Percentiles rank a stretch among this genome's conserved stretches.
Evolutionary conservation across 2,329 filamentous ascomycete species (phyloP).

Genomic region (Coniochaeta hoffmannii): DNA sequence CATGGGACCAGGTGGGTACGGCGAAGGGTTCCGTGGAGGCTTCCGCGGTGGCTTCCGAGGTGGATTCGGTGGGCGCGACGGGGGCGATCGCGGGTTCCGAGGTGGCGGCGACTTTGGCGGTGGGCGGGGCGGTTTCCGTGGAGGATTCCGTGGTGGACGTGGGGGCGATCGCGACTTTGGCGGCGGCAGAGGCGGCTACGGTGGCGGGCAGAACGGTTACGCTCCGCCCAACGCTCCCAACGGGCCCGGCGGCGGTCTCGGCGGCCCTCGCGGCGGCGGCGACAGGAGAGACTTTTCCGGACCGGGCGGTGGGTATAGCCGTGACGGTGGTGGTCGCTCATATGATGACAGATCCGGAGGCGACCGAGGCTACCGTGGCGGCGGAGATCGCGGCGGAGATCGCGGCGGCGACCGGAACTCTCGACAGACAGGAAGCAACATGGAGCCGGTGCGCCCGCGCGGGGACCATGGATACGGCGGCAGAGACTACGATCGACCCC

Average conservation of each 20-base stretch:
- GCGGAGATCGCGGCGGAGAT: constrained; percentile 26
- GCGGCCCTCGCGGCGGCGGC: constrained; percentile 45
- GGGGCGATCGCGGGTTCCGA: constrained; percentile 33
- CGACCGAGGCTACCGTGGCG: constrained; percentile 30
- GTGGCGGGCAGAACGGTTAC: constrained; percentile 36
- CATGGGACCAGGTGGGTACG: constrained; percentile 51
- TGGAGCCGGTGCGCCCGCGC: constrained; percentile 18
- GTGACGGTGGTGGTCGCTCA: constrained; percentile 31
- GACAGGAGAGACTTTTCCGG: constrained; percentile 37
- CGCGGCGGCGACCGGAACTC: constrained; percentile 33
- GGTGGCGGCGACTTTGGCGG: constrained; percentile 40
- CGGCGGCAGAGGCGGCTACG: constrained; percentile 34
- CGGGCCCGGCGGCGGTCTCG: constrained; percentile 58
- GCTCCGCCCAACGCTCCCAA: constrained; percentile 43
- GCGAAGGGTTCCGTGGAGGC: constrained; percentile 49
- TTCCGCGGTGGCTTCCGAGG: constrained; percentile 36
- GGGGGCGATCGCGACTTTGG: constrained; percentile 34
- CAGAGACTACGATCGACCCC: constrained; percentile 45
- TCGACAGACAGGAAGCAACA: constrained; percentile 36
- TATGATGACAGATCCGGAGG: constrained; percentile 38
- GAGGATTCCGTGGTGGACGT: constrained; percentile 41
- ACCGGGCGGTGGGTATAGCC: constrained; percentile 38
- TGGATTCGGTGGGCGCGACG: constrained; percentile 49
- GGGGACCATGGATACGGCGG: constrained; percentile 30
- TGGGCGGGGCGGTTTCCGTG: constrained; percentile 29